Percentiles rank a stretch among this genome's conserved stretches.
phyloP scores from a whole-genome alignment of 2,329 filamentous ascomycete genomes.

The Berkeleyomyces basicola region DNA sequence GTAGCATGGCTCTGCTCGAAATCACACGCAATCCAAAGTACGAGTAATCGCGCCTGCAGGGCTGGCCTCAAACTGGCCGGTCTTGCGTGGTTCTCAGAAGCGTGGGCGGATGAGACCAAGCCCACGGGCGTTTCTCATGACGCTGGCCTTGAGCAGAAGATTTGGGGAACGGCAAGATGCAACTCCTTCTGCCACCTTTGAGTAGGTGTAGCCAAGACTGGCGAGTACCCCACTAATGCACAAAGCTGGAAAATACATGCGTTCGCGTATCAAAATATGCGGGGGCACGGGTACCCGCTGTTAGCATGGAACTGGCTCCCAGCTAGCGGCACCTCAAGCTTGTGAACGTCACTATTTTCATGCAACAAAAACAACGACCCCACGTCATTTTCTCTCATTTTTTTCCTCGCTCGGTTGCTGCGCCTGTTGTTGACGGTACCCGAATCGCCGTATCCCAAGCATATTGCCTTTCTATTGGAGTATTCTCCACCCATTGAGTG shows the following conservation, averaged over 20 bases:
- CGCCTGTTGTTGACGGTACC: not conserved
- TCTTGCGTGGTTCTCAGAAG: not conserved
- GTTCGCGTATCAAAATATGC: not conserved
- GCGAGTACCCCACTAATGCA: not conserved
- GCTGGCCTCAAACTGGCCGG: not conserved
- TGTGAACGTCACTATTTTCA: not conserved
- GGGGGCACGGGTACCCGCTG: not conserved
- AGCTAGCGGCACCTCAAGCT: not conserved
- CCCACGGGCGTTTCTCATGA: not conserved
- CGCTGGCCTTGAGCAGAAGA: not conserved
- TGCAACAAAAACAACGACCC: not conserved
- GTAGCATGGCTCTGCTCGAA: too few relatives aligned
- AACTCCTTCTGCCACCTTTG: not conserved
- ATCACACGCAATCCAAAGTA: too few relatives aligned
- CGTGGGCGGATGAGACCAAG: not conserved
- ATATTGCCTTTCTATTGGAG: not conserved
- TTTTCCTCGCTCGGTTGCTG: not conserved
- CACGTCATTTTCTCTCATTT: not conserved
- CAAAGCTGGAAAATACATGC: not conserved
- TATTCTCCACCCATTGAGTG: not conserved
- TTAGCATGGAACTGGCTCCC: conserved; percentile 13
- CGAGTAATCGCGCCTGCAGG: not conserved
- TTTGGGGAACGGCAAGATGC: too few relatives aligned
- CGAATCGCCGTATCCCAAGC: not conserved
- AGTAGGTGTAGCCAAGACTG: not conserved